phyloP scores from a whole-genome alignment of 441 rosid genomes.

The Arabidopsis hybrid region DNA sequence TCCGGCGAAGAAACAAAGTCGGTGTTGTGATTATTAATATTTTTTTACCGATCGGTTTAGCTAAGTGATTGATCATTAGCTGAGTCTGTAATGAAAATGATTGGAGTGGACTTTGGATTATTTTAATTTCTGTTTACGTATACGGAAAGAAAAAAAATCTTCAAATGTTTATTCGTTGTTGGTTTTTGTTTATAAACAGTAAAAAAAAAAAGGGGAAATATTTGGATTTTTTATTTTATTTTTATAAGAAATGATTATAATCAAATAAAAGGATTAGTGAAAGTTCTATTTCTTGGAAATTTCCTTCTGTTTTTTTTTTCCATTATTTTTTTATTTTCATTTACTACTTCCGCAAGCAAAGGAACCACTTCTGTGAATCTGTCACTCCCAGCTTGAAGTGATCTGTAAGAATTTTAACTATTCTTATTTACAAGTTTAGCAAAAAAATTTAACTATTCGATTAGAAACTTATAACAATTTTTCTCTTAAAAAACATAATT shows the following conservation, averaged over 20 bases:
- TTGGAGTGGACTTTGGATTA: conserved; percentile 45
- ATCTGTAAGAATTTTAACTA: conserved; percentile 35
- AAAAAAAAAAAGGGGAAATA: neutral
- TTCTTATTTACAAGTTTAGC: too few relatives aligned
- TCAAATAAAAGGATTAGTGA: neutral
- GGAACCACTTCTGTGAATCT: conserved; percentile 33
- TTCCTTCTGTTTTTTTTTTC: neutral
- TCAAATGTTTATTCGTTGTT: conserved; percentile 25
- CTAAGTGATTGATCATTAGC: conserved; percentile 40
- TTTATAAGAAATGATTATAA: neutral
- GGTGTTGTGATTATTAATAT: conserved; percentile 9
- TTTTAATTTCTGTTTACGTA: conserved; percentile 22
- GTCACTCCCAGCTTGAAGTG: conserved; percentile 38
- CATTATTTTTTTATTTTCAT: conserved; percentile 10
- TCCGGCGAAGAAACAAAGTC: conserved; percentile 38
- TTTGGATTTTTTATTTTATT: neutral
- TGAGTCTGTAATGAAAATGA: conserved; percentile 44
- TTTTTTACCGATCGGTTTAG: conserved; percentile 21
- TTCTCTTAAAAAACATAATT: conserved; percentile 17
- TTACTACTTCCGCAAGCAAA: conserved; percentile 42
- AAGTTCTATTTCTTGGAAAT: conserved; percentile 25
- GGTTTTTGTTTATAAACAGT: conserved; percentile 24
- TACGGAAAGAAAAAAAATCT: conserved; percentile 1
- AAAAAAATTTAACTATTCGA: neutral
- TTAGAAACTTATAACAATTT: neutral